Evolutionary conservation across 73 alveolate genomes (phyloP).

Genomic region (Paramecium pentaurelia): DNA sequence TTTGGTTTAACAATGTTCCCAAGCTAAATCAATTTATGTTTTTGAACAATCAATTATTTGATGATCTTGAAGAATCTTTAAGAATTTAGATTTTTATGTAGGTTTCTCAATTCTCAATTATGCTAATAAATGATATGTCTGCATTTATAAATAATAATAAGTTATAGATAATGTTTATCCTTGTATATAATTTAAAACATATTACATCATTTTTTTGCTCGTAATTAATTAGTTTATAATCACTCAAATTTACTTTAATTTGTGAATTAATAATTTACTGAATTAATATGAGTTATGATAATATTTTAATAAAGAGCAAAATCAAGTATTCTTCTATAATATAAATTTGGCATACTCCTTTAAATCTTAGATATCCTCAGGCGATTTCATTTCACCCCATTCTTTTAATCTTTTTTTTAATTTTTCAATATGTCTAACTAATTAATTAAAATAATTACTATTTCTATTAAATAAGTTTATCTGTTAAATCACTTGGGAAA

Average conservation of each 20-base stretch:
- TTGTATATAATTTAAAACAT: background rate
- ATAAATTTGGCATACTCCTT: conserved; percentile 20
- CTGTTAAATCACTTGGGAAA: conserved; percentile 5
- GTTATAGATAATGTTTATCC: background rate
- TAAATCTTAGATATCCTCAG: background rate
- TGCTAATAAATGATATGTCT: background rate
- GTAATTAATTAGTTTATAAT: background rate
- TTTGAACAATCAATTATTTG: background rate
- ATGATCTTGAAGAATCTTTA: background rate
- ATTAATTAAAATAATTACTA: background rate
- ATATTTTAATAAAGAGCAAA: background rate
- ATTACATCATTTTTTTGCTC: background rate
- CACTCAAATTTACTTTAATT: background rate
- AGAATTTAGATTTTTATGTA: background rate
- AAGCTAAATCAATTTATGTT: background rate
- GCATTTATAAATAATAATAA: background rate
- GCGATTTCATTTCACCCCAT: conserved; percentile 37
- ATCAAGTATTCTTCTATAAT: background rate
- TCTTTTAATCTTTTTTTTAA: background rate
- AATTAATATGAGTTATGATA: background rate
- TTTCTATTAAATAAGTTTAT: background rate
- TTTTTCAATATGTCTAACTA: background rate
- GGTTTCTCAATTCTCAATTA: background rate
- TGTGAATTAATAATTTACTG: background rate
- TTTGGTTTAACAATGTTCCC: background rate